Evolutionary conservation across 192 early-diverging fungal genomes (phyloP), one percentile per base, ranked within the genome.

Genomic region (Coemansia sp.): DNA sequence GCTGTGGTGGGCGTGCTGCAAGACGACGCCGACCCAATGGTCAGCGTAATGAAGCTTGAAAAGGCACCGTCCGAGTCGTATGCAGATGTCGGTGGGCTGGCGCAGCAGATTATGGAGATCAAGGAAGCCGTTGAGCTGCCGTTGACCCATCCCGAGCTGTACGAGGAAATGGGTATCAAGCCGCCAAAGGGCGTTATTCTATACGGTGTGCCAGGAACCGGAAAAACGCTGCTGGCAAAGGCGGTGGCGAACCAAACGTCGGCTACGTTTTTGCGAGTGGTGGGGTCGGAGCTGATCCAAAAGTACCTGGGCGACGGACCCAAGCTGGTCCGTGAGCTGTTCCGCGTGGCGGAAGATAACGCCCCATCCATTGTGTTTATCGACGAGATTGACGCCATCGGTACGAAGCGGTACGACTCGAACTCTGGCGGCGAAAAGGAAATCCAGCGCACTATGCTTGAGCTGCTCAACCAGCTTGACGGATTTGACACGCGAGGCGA

Each of bases 1-100:
- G 86, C 94, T 7, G 88, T 99, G 31, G 89, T 99, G 28, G 97
- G 97, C 68, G 96, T 99, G 7, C 84, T 99, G 3, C 84, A 84
- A 52, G 95, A 98, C 58, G 97, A 99, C 75, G 85, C 89, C 1
- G 96, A 99, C 68, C 97, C 97, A 6, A 97, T 95, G 92, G 97
- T 99, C 38, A 95, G 92, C 79, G 96, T 99, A 17, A 99, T 99
- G 97, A 99, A 99, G 73, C 84, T 99, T 10, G 93, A 95, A 51
- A 98, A 98, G 78, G 96, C 96, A 7, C 97, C 97, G 5, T 96
- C 97, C 28, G 97, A 99, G 78, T 94, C 94, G 14, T 99, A 99
- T 68, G 91, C 92, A 4, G 97, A 99, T 73, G 91, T 99, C 60
- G 97, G 97, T 80, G 96, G 97, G 61, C 83, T 99, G 49, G 94